Conservation (phyloP, 2,329 filamentous ascomycete genomes). For the Lachnellula hyalina region DNA sequence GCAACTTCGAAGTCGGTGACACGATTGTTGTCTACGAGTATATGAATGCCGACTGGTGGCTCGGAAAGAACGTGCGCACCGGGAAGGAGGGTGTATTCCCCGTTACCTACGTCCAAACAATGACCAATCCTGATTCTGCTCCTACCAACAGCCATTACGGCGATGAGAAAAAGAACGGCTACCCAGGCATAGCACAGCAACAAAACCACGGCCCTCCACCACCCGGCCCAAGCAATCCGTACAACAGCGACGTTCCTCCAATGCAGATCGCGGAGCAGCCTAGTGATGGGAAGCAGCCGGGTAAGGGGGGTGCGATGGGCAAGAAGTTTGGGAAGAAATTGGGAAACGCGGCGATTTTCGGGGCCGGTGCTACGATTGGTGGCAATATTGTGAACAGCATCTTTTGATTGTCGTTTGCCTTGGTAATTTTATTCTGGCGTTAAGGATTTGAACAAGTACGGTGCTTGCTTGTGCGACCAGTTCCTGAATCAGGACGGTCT, state of each 20-base stretch:
- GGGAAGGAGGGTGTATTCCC: constrained; percentile 90
- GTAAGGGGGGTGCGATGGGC: constrained; percentile 57
- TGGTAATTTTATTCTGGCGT: neutral
- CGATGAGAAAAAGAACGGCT: constrained; percentile 10
- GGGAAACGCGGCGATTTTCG: constrained; percentile 79
- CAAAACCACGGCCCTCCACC: constrained; percentile 30
- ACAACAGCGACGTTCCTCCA: constrained; percentile 66
- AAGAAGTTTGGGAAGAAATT: constrained; percentile 98
- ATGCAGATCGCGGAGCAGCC: constrained; percentile 62
- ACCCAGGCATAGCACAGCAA: constrained; percentile 22
- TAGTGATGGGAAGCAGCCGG: constrained; percentile 37
- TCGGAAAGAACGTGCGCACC: constrained; percentile 79
- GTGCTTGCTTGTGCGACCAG: no score
- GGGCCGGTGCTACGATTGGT: constrained; percentile 86
- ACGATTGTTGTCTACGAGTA: constrained; percentile 76
- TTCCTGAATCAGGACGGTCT: no score
- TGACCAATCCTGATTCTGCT: constrained; percentile 37
- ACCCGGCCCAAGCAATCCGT: constrained; percentile 52
- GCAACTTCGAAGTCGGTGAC: constrained; percentile 77
- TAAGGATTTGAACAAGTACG: no score
- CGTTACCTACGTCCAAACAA: constrained; percentile 76
- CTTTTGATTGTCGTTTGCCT: constrained; percentile 46
- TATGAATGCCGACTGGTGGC: constrained; percentile 98
- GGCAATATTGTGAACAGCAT: constrained; percentile 87
- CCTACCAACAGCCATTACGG: constrained; percentile 9